Conservation (phyloP, 2,329 filamentous ascomycete species). For the Tothia fuscella region DNA sequence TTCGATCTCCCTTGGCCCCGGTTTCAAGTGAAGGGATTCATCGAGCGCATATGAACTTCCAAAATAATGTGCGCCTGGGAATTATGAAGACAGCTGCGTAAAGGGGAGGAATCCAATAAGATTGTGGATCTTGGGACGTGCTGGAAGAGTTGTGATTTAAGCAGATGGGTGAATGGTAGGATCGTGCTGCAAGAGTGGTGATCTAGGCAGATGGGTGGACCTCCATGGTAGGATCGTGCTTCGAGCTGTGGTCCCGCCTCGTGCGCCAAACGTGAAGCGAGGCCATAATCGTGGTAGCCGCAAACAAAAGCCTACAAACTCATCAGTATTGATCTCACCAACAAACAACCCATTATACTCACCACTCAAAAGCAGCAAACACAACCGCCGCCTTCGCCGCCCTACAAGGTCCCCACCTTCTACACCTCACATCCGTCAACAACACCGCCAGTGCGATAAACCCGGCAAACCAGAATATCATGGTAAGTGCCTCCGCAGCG, state of each 20-base stretch:
- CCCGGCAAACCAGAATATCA: constrained; percentile 84
- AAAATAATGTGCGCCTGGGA: too few relatives aligned
- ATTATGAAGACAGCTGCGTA: too few relatives aligned
- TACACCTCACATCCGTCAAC: constrained; percentile 45
- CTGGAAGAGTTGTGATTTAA: too few relatives aligned
- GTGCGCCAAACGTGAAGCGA: constrained; percentile 35
- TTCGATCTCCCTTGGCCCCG: too few relatives aligned
- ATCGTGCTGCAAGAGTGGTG: too few relatives aligned
- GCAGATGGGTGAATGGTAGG: constrained; percentile 12
- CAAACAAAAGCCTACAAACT: constrained; percentile 37
- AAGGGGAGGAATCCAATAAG: too few relatives aligned
- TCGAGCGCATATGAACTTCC: too few relatives aligned
- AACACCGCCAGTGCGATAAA: constrained; percentile 64
- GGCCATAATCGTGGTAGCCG: constrained; percentile 37
- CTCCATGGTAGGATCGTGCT: constrained; percentile 19
- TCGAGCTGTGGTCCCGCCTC: constrained; percentile 21
- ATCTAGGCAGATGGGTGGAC: constrained; percentile 7
- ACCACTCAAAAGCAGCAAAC: constrained; percentile 56
- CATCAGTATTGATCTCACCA: neutral
- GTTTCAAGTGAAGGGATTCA: too few relatives aligned
- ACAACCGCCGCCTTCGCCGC: constrained; percentile 51
- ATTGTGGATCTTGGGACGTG: too few relatives aligned
- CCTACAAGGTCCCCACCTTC: constrained; percentile 42
- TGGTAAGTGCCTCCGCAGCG: constrained; percentile 58
- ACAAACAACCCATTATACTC: constrained; percentile 13